Conservation (phyloP, 2,329 filamentous ascomycete species). For the Mariannaea sp. region DNA sequence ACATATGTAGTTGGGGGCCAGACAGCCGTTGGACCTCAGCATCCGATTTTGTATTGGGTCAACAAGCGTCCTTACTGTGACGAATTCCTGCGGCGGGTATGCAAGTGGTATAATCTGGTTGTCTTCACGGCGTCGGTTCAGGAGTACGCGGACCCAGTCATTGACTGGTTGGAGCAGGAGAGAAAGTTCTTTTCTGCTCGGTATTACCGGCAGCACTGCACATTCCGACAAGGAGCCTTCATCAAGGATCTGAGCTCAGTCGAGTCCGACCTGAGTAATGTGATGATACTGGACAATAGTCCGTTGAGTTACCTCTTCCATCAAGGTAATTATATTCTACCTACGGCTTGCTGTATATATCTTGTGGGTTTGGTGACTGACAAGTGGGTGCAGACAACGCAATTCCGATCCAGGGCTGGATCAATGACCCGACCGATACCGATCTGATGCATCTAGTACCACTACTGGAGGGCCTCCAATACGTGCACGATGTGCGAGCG, state of each 20-base stretch:
- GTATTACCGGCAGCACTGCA: conserved; percentile 97
- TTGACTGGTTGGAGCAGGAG: conserved; percentile 97
- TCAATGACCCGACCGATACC: conserved; percentile 96
- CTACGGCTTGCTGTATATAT: not conserved
- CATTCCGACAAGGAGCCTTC: conserved; percentile 91
- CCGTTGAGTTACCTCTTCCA: conserved; percentile 98
- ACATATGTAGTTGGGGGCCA: conserved; percentile 70
- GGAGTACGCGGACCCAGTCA: conserved; percentile 97
- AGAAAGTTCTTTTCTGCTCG: conserved; percentile 93
- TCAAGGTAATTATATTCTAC: conserved; percentile 69
- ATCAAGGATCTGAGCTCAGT: conserved; percentile 98
- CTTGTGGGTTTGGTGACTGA: conserved; percentile 14
- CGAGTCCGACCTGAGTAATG: conserved; percentile 94
- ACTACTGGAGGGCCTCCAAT: conserved; percentile 90
- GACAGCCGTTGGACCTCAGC: conserved; percentile 69
- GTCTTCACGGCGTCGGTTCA: conserved; percentile 97
- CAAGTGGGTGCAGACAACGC: conserved; percentile 75
- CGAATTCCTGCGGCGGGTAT: conserved; percentile 88
- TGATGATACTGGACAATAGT: conserved; percentile 99
- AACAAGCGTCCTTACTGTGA: conserved; percentile 97
- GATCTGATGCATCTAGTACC: conserved; percentile 92
- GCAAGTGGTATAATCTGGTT: conserved; percentile 98
- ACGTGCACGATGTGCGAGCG: conserved; percentile 93
- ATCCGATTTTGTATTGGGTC: conserved; percentile 97
- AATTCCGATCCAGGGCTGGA: conserved; percentile 99